Evolutionary conservation across 2,329 filamentous ascomycete genomes (phyloP).

Genomic region (Aspergillus sp.): DNA sequence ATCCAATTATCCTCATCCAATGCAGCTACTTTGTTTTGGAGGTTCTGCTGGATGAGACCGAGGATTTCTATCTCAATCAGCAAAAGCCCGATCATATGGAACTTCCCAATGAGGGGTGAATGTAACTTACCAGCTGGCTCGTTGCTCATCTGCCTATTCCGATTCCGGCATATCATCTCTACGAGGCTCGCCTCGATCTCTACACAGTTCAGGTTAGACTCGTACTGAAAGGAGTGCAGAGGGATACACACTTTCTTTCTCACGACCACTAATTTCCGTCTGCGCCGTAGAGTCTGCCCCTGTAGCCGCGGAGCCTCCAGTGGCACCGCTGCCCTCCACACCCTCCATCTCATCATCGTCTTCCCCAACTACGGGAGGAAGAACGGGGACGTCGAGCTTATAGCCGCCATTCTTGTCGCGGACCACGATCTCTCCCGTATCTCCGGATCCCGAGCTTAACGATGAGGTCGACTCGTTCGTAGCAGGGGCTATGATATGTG

Average conservation of each 20-base stretch:
- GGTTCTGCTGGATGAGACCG: constrained; percentile 65
- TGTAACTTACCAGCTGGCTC: constrained; percentile 62
- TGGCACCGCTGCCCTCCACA: constrained; percentile 38
- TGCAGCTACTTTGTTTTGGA: constrained; percentile 69
- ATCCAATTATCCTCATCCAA: constrained; percentile 87
- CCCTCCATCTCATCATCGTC: constrained; percentile 43
- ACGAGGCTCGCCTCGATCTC: constrained; percentile 47
- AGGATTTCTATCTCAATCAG: constrained; percentile 57
- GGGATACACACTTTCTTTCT: constrained; percentile 39
- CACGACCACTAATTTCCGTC: constrained; percentile 27
- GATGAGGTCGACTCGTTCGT: constrained; percentile 21
- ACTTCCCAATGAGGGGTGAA: not conserved
- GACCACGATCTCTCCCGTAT: constrained; percentile 49
- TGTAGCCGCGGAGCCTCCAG: constrained; percentile 30
- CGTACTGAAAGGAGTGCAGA: not conserved
- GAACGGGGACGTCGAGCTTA: constrained; percentile 43
- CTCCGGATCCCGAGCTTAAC: constrained; percentile 20
- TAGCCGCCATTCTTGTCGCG: constrained; percentile 50
- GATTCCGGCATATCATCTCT: constrained; percentile 41
- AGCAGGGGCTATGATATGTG: constrained; percentile 20
- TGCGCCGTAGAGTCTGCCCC: constrained; percentile 52
- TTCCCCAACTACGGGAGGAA: constrained; percentile 36
- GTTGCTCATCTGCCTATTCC: constrained; percentile 52
- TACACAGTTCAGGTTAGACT: constrained; percentile 12
- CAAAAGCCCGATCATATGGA: not conserved